A percentile compares a stretch with the other conserved stretches of the same genome.
Evolutionary conservation across 768 basidiomycete species (phyloP).

Genomic region (Pisolithus microcarpus): DNA sequence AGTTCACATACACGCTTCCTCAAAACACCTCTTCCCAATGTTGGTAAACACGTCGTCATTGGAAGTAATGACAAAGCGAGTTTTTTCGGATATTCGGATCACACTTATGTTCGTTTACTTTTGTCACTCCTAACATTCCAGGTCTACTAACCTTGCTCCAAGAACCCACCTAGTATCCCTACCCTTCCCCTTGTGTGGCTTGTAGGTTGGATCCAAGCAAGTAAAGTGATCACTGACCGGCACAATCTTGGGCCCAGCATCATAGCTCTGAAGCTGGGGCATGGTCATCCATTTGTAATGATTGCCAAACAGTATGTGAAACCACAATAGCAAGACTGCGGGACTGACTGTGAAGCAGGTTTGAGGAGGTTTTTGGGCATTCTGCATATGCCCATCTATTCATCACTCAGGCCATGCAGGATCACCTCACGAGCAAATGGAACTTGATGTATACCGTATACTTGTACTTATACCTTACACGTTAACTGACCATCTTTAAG

Average conservation of each 20-base stretch:
- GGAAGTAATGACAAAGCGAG: no score
- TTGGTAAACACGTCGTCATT: no score
- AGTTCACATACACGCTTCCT: no score
- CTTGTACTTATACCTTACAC: not conserved
- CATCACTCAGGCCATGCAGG: slow-evolving; percentile 86
- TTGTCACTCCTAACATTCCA: not conserved
- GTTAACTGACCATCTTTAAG: slow-evolving; percentile 32
- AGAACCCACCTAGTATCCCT: slow-evolving; percentile 95
- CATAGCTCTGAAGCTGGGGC: no score
- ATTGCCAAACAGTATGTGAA: no score
- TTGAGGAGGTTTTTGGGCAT: slow-evolving; percentile 90
- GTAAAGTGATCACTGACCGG: no score
- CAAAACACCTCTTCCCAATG: no score
- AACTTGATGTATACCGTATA: slow-evolving; percentile 49
- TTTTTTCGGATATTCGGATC: no score
- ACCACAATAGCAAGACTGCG: no score
- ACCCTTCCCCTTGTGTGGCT: slow-evolving; percentile 83
- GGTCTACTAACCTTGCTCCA: slow-evolving; percentile 25
- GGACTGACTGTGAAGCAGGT: no score
- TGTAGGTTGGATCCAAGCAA: slow-evolving; percentile 56
- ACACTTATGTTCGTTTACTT: slow-evolving; percentile 35
- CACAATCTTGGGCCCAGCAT: no score
- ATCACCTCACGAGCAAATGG: slow-evolving; percentile 66
- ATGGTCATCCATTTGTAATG: no score
- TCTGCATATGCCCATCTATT: slow-evolving; percentile 86